Base-by-base conservation (phyloP, 768 basidiomycete species). In the Fomitopsis serialis region DNA sequence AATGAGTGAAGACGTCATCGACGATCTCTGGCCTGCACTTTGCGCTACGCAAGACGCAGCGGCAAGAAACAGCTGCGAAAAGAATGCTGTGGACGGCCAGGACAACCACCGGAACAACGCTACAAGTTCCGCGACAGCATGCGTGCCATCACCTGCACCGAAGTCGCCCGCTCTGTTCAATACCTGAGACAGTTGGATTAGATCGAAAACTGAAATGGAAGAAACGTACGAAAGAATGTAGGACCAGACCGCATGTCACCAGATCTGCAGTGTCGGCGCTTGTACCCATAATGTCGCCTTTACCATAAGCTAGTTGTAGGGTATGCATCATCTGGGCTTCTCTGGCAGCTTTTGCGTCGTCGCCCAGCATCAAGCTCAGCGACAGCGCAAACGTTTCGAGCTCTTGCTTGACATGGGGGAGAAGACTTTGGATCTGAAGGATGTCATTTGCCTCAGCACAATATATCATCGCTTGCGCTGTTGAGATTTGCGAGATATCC, bases 261-360 rank as follows among this genome's bases (percentile, higher is more conserved):
- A 81, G 77, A 60, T 90, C 88, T 12, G 79, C n/a, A n/a, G n/a
- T 77, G 58, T 84, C 81, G 1, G 84, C 81, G 58, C 74, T 80
- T 21, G 83, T 71, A 11, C 78, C 80, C 27, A 80, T 62, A 48
- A 78, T 69, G 53, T 84, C 81, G 13, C 72, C 76, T 63, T 83
- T 87, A 19, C 79, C 79, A 27, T 83, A 64, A 10, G 76, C 70
- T 49, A 83, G 63, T 53, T 84, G 85, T 36, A 83, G 67, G 21
- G 71, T 79, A 49, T 87, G 86, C 71, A 87, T 79, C 67, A 87
- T 76, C 54, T 88, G 85, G 15, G 84, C 80, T 67, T 89, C 86
- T 53, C 80, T 73, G n/a, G 82, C 77, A 45, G 74, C 78, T 63
- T 85, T 87, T 23, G 78, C 80, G 53, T 89, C 87, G 58, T 88